phyloP scores from a whole-genome alignment of 345 rosid species.

The Brassica juncea region DNA sequence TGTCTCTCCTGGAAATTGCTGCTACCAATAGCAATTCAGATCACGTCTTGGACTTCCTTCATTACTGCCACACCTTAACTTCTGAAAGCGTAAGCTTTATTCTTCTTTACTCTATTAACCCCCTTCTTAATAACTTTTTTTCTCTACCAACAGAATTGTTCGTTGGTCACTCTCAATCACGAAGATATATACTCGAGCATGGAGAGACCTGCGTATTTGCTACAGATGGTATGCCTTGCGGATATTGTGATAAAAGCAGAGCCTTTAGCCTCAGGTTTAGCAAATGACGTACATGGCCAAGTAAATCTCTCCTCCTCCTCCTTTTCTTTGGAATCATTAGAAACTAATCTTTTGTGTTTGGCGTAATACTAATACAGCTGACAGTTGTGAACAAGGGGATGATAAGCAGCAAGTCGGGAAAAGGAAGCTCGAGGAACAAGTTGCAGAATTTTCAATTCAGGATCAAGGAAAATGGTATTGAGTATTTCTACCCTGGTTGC shows the following conservation, averaged over 20 bases:
- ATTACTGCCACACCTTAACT: slow-evolving; percentile 75
- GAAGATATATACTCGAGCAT: slow-evolving; percentile 65
- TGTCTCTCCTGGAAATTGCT: slow-evolving; percentile 82
- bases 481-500: slow-evolving; percentile 82
- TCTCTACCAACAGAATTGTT: slow-evolving; percentile 64
- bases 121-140: neutral
- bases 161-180: slow-evolving; percentile 69
- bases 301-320: slow-evolving; percentile 39
- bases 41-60: slow-evolving; percentile 72
- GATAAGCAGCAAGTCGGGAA: slow-evolving; percentile 11
- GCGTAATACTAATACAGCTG: slow-evolving; percentile 44
- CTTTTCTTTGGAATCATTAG: neutral
- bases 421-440: slow-evolving; percentile 50
- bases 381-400: slow-evolving; percentile 59
- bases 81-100: slow-evolving; percentile 63
- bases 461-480: slow-evolving; percentile 71
- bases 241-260: slow-evolving; percentile 75
- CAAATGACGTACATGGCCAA: slow-evolving; percentile 94
- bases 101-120: neutral
- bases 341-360: neutral
- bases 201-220: slow-evolving; percentile 52
- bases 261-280: slow-evolving; percentile 92
- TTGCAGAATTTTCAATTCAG: slow-evolving; percentile 73
- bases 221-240: slow-evolving; percentile 69
- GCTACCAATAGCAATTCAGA: slow-evolving; percentile 58